Percentiles rank a stretch among this genome's conserved stretches.
Evolutionary conservation across 106 monocot species (phyloP).

Genomic region (Posidonia australis): DNA sequence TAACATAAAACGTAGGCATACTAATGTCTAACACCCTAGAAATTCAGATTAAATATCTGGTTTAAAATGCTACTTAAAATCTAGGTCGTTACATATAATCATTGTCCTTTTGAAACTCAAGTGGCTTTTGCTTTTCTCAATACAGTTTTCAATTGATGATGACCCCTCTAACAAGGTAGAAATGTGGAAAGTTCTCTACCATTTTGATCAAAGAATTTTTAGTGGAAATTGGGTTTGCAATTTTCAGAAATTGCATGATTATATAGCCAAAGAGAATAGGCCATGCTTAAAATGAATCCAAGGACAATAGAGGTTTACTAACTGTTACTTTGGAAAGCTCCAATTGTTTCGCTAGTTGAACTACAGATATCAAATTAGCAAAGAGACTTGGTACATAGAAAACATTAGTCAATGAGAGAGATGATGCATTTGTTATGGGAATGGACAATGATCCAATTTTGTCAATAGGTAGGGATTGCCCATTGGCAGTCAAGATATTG

Average conservation of each 20-base stretch:
- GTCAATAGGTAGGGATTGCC: constrained; percentile 1
- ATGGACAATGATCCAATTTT: background rate
- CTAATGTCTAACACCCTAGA: no score
- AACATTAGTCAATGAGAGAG: constrained; percentile 7
- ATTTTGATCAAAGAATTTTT: constrained; percentile 2
- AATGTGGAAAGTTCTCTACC: constrained; percentile 8
- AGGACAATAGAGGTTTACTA: background rate
- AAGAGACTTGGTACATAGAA: constrained; percentile 6
- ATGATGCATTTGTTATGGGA: background rate
- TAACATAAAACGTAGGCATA: no score
- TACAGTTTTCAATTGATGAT: background rate
- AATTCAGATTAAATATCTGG: no score
- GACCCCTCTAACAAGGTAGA: constrained; percentile 7
- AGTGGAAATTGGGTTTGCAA: constrained; percentile 5
- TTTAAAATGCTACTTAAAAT: no score
- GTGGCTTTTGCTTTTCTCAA: no score
- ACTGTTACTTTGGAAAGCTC: constrained; percentile 6
- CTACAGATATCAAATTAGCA: background rate
- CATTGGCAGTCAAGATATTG: constrained; percentile 4
- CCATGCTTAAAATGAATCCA: constrained; percentile 5
- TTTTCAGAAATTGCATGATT: constrained; percentile 9
- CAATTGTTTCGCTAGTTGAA: constrained; percentile 2
- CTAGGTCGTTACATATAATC: no score
- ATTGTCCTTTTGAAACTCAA: no score
- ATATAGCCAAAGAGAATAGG: constrained; percentile 10